Conservation (phyloP, 768 basidiomycete species). For the Mycena metata region DNA sequence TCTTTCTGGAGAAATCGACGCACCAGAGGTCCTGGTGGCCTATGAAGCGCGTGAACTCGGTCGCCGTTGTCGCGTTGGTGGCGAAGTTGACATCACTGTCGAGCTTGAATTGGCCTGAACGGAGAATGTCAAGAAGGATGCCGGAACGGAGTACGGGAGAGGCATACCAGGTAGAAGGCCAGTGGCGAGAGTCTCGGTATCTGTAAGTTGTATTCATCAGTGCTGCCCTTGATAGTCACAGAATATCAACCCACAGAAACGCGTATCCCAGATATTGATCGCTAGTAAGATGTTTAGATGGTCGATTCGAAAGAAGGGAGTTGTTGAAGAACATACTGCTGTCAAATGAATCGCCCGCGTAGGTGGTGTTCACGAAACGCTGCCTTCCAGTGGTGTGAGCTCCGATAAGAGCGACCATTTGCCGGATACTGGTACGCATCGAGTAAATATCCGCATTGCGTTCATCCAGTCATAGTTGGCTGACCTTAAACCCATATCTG, state of each 20-base stretch:
- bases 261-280: neutral
- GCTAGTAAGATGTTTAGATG: neutral
- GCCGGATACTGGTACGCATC: conserved; percentile 21
- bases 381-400: conserved; percentile 29
- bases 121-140: too few species aligned
- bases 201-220: too few species aligned
- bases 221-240: too few species aligned
- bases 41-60: neutral
- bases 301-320: too few species aligned
- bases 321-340: neutral
- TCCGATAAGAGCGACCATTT: conserved; percentile 34
- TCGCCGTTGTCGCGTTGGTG: too few species aligned
- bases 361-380: conserved; percentile 16
- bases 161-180: neutral
- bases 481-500: conserved; percentile 36
- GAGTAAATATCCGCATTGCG: too few species aligned
- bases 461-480: too few species aligned
- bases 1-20: neutral
- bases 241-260: neutral
- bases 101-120: too few species aligned
- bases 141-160: neutral
- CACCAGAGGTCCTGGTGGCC: neutral
- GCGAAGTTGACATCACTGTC: too few species aligned
- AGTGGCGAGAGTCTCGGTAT: neutral
- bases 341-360: neutral